phyloP scores from a whole-genome alignment of 148 eudicot genomes.

The Camellia lanceoleosa region DNA sequence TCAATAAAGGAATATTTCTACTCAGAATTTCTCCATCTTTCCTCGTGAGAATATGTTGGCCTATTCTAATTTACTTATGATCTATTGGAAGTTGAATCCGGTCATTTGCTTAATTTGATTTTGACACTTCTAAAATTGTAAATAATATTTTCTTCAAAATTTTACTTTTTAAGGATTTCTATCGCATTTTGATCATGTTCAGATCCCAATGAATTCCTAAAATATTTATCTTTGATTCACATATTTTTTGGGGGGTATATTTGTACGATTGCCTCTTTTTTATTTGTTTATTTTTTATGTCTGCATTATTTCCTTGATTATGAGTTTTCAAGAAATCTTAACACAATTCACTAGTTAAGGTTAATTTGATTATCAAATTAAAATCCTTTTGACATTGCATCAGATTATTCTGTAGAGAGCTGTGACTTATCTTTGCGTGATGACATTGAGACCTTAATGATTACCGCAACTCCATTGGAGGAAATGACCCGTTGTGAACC shows the following conservation, averaged over 20 bases:
- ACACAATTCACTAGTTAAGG: not conserved
- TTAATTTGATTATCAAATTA: not conserved
- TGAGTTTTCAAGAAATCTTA: not conserved
- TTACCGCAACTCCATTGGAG: conserved; percentile 39
- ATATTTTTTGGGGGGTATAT: not conserved
- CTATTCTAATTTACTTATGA: not conserved
- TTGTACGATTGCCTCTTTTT: not conserved
- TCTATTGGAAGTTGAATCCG: not conserved
- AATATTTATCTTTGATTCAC: not conserved
- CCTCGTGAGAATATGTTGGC: not conserved
- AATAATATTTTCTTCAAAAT: not conserved
- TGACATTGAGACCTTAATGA: conserved; percentile 24
- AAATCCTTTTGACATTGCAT: conserved; percentile 1
- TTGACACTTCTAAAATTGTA: not conserved
- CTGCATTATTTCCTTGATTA: not conserved
- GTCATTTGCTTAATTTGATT: not conserved
- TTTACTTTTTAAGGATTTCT: not conserved
- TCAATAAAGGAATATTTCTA: not conserved
- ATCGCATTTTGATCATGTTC: not conserved
- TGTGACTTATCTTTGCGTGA: conserved; percentile 22
- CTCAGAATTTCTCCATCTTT: not conserved
- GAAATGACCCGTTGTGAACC: conserved; percentile 38
- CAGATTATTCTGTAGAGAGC: conserved; percentile 33
- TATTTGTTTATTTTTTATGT: not conserved
- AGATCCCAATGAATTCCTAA: not conserved